Conservation (phyloP, 2,329 filamentous ascomycete species). For the Teratosphaeria gauchensis region DNA sequence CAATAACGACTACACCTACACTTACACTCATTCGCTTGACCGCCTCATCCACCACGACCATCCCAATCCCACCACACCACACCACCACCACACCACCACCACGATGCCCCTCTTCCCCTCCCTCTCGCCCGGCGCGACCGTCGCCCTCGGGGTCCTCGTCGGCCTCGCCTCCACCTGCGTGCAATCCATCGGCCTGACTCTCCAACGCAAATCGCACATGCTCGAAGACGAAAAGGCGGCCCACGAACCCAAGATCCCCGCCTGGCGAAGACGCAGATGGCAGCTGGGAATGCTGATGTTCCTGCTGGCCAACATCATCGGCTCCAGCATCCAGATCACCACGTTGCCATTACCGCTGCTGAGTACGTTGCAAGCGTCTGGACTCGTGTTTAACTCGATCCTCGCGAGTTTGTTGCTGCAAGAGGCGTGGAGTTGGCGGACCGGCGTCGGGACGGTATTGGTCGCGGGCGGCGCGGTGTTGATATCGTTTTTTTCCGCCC, state of each 20-base stretch:
- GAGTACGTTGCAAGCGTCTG: conserved; percentile 89
- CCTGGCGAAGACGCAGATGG: conserved; percentile 86
- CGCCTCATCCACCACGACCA: neutral
- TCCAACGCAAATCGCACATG: conserved; percentile 96
- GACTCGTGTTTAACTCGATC: conserved; percentile 96
- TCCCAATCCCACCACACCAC: neutral
- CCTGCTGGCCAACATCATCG: conserved; percentile 83
- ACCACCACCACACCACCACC: neutral
- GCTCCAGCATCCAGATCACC: conserved; percentile 94
- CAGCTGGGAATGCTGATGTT: conserved; percentile 96
- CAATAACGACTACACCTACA: neutral
- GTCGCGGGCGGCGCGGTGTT: conserved; percentile 82
- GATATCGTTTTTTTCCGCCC: conserved; percentile 88
- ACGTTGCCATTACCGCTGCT: conserved; percentile 88
- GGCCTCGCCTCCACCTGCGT: conserved; percentile 88
- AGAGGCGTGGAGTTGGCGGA: conserved; percentile 90
- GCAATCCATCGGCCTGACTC: conserved; percentile 86
- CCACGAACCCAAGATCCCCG: conserved; percentile 70
- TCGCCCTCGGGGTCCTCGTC: conserved; percentile 71
- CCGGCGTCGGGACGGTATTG: conserved; percentile 78
- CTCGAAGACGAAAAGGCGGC: conserved; percentile 87
- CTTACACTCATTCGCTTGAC: too few species aligned
- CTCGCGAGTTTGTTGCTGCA: conserved; percentile 87
- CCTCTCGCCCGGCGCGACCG: conserved; percentile 27
- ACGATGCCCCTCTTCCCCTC: conserved; percentile 6